Evolutionary conservation across 106 monocot genomes (phyloP).

Genomic region (Allium fistulosum): DNA sequence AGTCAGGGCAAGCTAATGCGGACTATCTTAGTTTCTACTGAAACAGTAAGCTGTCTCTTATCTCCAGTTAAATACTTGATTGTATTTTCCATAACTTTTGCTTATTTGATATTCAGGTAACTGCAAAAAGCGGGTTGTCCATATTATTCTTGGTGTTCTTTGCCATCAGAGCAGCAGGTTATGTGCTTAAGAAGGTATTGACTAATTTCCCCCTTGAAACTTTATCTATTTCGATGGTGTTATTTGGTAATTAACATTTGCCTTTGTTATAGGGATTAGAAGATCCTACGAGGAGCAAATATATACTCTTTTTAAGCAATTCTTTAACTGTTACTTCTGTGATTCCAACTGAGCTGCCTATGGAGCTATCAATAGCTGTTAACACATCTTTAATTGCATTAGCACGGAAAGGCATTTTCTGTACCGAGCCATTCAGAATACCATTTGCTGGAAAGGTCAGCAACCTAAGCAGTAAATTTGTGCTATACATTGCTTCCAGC

Average conservation of each 20-base stretch:
- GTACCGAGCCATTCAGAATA: conserved; percentile 99
- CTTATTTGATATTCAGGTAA: conserved; percentile 96
- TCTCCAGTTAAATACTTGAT: conserved; percentile 88
- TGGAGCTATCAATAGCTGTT: conserved; percentile 99
- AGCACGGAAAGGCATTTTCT: conserved; percentile 94
- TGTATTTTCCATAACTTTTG: conserved; percentile 94
- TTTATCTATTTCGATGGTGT: not conserved
- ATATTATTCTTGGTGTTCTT: not conserved
- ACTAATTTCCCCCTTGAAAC: no score
- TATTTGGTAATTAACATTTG: not conserved
- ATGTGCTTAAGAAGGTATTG: not conserved
- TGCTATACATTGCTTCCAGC: not conserved
- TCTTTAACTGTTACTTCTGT: conserved; percentile 97
- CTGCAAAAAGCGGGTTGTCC: conserved; percentile 14
- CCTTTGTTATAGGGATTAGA: conserved; percentile 62
- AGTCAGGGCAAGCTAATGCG: conserved; percentile 98
- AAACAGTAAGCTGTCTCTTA: conserved; percentile 61
- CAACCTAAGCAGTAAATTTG: not conserved
- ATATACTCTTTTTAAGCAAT: conserved; percentile 95
- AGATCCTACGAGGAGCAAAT: conserved; percentile 98
- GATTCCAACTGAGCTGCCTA: conserved; percentile 95
- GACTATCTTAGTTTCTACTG: conserved; percentile 96
- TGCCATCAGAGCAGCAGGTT: not conserved
- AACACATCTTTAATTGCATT: conserved; percentile 98
- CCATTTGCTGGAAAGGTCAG: conserved; percentile 89